Conservation (phyloP, 106 monocot species). For the Allium fistulosum region DNA sequence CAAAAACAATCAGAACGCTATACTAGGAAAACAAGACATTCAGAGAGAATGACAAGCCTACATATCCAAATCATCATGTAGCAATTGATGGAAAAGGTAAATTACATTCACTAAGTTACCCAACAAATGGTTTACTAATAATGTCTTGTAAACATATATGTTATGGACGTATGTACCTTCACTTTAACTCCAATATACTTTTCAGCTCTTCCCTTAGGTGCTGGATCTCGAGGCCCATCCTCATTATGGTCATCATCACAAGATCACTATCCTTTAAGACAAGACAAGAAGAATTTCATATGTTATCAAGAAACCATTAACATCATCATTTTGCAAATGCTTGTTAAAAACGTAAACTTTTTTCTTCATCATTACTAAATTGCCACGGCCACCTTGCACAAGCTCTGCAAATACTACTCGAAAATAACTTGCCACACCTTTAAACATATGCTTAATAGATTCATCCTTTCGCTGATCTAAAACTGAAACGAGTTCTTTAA, state of each 20-base stretch:
- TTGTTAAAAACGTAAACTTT: constrained; percentile 34
- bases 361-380: constrained; percentile 99
- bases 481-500: constrained; percentile 84
- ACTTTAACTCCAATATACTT: constrained; percentile 99
- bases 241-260: constrained; percentile 76
- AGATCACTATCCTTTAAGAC: constrained; percentile 76
- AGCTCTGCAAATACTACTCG: constrained; percentile 95
- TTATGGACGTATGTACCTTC: constrained; percentile 81
- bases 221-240: constrained; percentile 64
- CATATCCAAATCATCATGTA: too few species aligned
- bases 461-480: constrained; percentile 93
- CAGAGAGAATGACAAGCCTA: too few species aligned
- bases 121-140: too few species aligned
- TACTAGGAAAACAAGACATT: too few species aligned
- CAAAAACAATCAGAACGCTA: too few species aligned
- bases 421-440: constrained; percentile 96
- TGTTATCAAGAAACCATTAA: not conserved
- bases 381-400: constrained; percentile 94
- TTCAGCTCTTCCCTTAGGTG: constrained; percentile 93
- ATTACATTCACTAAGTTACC: too few species aligned
- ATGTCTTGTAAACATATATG: too few species aligned
- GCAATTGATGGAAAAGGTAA: too few species aligned
- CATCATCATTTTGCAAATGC: not conserved
- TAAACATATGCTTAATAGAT: constrained; percentile 95
- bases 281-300: not conserved